These are phyloP conservation scores for Rhododendron molle DNA, from an alignment of 148 eudicot genomes.

Conservation along the genomic window DNA sequence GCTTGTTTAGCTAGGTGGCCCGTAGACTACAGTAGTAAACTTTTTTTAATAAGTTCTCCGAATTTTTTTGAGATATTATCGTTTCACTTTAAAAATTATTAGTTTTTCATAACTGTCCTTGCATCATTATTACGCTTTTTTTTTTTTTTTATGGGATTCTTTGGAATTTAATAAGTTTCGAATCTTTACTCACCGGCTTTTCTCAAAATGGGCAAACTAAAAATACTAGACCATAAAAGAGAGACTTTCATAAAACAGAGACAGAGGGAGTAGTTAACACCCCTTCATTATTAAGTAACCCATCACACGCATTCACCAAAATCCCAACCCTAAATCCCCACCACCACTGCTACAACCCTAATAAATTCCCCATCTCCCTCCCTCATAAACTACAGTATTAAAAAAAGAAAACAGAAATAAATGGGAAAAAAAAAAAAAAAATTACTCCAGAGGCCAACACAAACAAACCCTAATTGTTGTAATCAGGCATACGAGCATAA, in stretches of 20 bases:
- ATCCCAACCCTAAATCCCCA: not conserved
- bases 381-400: not conserved
- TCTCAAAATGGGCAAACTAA: too few relatives aligned
- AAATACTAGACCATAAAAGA: not conserved
- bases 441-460: not conserved
- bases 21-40: too few relatives aligned
- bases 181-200: not conserved
- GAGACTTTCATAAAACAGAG: not conserved
- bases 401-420: not conserved
- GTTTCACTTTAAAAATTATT: too few relatives aligned
- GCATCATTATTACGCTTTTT: too few relatives aligned
- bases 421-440: too few relatives aligned
- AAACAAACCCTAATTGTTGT: constrained; percentile 1
- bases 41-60: not conserved
- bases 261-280: not conserved
- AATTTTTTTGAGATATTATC: too few relatives aligned
- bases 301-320: not conserved
- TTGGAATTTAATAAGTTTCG: too few relatives aligned
- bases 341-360: not conserved
- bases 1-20: too few relatives aligned
- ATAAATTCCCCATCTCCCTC: too few relatives aligned
- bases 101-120: not conserved
- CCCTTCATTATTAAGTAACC: not conserved
- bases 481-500: constrained; percentile 21
- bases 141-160: too few relatives aligned